Evolutionary conservation across 768 basidiomycete genomes (phyloP).

Genomic region (Trametes coccinea): DNA sequence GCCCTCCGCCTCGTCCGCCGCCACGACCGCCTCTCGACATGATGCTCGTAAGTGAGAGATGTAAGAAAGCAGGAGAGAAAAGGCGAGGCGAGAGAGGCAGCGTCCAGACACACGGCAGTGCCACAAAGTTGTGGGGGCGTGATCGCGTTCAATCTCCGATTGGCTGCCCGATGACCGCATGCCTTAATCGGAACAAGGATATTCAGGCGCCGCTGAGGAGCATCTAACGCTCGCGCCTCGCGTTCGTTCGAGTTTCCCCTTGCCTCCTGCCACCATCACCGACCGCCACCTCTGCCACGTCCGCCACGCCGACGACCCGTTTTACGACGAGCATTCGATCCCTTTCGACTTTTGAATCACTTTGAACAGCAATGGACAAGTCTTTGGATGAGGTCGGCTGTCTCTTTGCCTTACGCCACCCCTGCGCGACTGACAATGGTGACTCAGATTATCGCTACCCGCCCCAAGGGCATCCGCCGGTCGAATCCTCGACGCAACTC

Average conservation of each 20-base stretch:
- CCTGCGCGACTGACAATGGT: constrained; percentile 23
- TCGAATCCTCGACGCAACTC: constrained; percentile 47
- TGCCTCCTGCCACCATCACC: constrained; percentile 34
- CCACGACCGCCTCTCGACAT: constrained; percentile 58
- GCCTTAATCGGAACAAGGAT: constrained; percentile 24
- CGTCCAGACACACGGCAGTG: constrained; percentile 1
- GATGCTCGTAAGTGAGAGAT: not conserved
- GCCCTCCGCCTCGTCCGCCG: constrained; percentile 50
- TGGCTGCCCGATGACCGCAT: constrained; percentile 7
- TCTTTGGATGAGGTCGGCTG: constrained; percentile 75
- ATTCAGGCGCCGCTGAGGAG: constrained; percentile 43
- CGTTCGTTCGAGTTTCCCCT: constrained; percentile 34
- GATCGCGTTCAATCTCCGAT: constrained; percentile 25
- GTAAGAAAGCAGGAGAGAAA: not conserved
- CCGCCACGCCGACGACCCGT: constrained; percentile 20
- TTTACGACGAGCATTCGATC: constrained; percentile 9
- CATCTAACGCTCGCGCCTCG: constrained; percentile 21
- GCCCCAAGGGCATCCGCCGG: constrained; percentile 47
- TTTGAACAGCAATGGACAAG: constrained; percentile 61
- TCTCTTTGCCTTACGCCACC: constrained; percentile 26
- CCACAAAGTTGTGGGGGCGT: constrained; percentile 14
- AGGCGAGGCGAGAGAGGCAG: not conserved
- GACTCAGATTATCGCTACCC: constrained; percentile 64
- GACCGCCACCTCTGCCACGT: constrained; percentile 24
- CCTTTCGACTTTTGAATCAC: not conserved